phyloP scores from a whole-genome alignment of 2,329 filamentous ascomycete species.

The Claviceps pusilla region DNA sequence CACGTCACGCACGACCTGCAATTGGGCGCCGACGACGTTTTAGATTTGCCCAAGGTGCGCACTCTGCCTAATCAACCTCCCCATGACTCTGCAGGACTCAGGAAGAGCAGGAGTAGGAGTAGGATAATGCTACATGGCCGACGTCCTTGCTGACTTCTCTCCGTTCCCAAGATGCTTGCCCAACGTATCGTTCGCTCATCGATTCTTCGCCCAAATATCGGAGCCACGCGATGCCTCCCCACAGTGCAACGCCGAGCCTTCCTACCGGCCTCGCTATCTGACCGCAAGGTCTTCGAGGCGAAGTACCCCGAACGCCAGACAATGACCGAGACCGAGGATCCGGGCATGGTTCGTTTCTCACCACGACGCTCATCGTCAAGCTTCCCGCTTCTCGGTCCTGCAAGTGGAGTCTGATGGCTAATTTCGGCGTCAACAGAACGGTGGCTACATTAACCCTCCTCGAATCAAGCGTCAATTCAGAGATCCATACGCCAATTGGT shows the following conservation, averaged over 20 bases:
- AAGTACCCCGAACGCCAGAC: constrained; percentile 34
- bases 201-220: constrained; percentile 27
- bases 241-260: constrained; percentile 43
- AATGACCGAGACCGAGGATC: constrained; percentile 47
- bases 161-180: constrained; percentile 39
- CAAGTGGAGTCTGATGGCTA: constrained; percentile 9
- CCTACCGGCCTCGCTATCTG: constrained; percentile 34
- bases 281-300: constrained; percentile 32
- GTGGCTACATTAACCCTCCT: constrained; percentile 67
- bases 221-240: constrained; percentile 34
- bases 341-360: constrained; percentile 41
- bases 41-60: constrained; percentile 15
- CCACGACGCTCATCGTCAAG: not conserved
- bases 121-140: not conserved
- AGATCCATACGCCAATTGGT: constrained; percentile 87
- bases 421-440: constrained; percentile 44
- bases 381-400: not conserved
- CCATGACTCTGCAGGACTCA: not conserved
- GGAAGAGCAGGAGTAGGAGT: not conserved
- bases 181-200: constrained; percentile 40
- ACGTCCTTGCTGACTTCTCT: not conserved
- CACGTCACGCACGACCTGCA: constrained; percentile 15
- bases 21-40: constrained; percentile 20
- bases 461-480: constrained; percentile 77
- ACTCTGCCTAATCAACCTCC: no score